phyloP scores from a whole-genome alignment of 2,329 filamentous ascomycete species.

The Arthrobotrys pseudoclavata region DNA sequence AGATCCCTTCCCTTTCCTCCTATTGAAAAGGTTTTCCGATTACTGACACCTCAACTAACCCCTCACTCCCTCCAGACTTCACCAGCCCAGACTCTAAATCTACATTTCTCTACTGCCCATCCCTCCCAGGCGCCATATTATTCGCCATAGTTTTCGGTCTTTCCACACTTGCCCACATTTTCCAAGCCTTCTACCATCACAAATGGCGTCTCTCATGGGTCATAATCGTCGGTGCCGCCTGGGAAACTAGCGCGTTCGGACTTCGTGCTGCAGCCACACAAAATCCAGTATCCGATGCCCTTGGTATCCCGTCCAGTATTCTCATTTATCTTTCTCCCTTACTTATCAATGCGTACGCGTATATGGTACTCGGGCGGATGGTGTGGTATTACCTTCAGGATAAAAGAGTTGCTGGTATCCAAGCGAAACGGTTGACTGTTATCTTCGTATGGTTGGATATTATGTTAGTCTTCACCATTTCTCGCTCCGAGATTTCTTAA shows the following conservation, averaged over 20 bases:
- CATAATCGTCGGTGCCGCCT: slow-evolving; percentile 67
- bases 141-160: slow-evolving; percentile 66
- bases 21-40: not conserved
- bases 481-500: not conserved
- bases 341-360: slow-evolving; percentile 65
- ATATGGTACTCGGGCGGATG: slow-evolving; percentile 65
- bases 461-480: slow-evolving; percentile 62
- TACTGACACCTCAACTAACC: not conserved
- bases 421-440: slow-evolving; percentile 66
- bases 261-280: slow-evolving; percentile 67
- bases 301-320: slow-evolving; percentile 66
- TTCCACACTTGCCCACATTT: slow-evolving; percentile 64
- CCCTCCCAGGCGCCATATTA: slow-evolving; percentile 65
- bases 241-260: slow-evolving; percentile 68
- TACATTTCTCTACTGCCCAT: slow-evolving; percentile 66
- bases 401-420: slow-evolving; percentile 65
- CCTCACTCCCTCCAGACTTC: slow-evolving; percentile 24
- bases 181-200: slow-evolving; percentile 65
- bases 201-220: slow-evolving; percentile 67
- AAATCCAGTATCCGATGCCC: slow-evolving; percentile 65
- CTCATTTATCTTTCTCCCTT: slow-evolving; percentile 67
- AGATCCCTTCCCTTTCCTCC: not conserved
- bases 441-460: slow-evolving; percentile 70
- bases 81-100: slow-evolving; percentile 43
- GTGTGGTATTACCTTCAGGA: slow-evolving; percentile 66